Percentiles rank a stretch among this genome's conserved stretches.
phyloP scores from a whole-genome alignment of 768 basidiomycete genomes.

The Hemileccinum rubropunctum region DNA sequence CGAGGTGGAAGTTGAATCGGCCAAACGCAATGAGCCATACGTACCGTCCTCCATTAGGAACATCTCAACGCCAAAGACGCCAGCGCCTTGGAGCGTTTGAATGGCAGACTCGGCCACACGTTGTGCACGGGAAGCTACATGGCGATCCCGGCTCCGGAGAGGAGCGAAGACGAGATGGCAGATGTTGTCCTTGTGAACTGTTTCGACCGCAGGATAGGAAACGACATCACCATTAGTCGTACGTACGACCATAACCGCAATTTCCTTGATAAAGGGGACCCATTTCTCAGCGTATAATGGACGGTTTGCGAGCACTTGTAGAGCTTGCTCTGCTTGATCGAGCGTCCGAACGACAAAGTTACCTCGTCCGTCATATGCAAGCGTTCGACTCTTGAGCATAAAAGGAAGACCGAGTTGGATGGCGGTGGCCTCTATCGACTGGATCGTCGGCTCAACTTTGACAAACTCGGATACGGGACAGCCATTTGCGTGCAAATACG shows the following conservation, averaged over 20 bases:
- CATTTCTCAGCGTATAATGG: conserved; percentile 93
- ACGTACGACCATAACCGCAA: conserved; percentile 96
- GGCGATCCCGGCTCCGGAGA: conserved; percentile 56
- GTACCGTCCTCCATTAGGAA: conserved; percentile 86
- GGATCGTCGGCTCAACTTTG: conserved; percentile 50
- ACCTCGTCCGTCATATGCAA: conserved; percentile 95
- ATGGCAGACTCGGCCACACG: conserved; percentile 79
- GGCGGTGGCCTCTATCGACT: conserved; percentile 52
- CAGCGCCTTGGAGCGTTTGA: conserved; percentile 77
- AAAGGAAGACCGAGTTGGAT: conserved; percentile 74
- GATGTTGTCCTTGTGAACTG: conserved; percentile 90
- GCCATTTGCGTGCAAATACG: conserved; percentile 47
- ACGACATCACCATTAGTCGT: conserved; percentile 66
- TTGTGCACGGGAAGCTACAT: conserved; percentile 59
- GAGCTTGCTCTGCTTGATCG: conserved; percentile 49
- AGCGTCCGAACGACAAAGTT: conserved; percentile 73
- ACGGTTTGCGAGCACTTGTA: conserved; percentile 54
- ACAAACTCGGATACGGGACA: conserved; percentile 60
- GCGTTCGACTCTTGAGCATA: conserved; percentile 94
- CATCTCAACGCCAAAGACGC: conserved; percentile 98
- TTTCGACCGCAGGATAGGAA: conserved; percentile 93
- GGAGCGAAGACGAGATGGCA: conserved; percentile 94
- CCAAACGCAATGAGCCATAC: conserved; percentile 27
- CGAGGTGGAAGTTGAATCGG: not conserved
- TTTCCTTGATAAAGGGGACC: conserved; percentile 85